Evolutionary conservation across 1,284 basidiomycete species (phyloP), one percentile per base, ranked within the genome.

Genomic region (Inonotus hispidus): DNA sequence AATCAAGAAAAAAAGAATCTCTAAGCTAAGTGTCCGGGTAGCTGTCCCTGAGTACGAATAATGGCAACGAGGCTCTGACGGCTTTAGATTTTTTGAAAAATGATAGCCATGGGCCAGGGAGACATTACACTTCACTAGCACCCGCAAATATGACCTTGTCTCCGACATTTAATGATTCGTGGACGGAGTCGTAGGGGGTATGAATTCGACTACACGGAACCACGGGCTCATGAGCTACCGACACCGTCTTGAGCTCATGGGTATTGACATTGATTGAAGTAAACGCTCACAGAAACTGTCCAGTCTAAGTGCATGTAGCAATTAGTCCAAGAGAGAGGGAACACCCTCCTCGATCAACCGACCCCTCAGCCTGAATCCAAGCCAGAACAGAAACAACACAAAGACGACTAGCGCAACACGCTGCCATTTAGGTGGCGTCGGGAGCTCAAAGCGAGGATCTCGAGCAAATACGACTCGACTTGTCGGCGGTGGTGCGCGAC

Each of bases 361-460:
- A 0, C 56, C 60, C 23, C 77, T 71, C 63, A 80, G 59, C 21
- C 66, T 65, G 53, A 78, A 71, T 7, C 72, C 77, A 32, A 80
- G 53, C 74, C 77, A 82, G 66, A 82, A 73, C 55, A 82, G 64
- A 46, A 74, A 63, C 7, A 74, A 62, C 25, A 80, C 63, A 64
- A 80, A 73, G 2, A 76, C 21, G 52, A 83, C 59, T 32, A 83
- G 72, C n/a, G 75, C 74, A 19, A 74, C 66, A 37, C 82, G 79
- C 66, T 80, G 80, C 71, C 79, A 78, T 32, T 69, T 66, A 2
- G 81, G 75, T 2, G 79, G 78, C 13, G 75, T 66, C 1, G 79
- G 76, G 16, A 72, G 73, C 64, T 76, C 73, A 68, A 81, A 80
- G 58, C 79, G 77, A 14, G 77, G 72, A 68, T 77, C 76, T 35